Conservation (phyloP, 768 basidiomycete genomes). For the Macrocybe gigantea region DNA sequence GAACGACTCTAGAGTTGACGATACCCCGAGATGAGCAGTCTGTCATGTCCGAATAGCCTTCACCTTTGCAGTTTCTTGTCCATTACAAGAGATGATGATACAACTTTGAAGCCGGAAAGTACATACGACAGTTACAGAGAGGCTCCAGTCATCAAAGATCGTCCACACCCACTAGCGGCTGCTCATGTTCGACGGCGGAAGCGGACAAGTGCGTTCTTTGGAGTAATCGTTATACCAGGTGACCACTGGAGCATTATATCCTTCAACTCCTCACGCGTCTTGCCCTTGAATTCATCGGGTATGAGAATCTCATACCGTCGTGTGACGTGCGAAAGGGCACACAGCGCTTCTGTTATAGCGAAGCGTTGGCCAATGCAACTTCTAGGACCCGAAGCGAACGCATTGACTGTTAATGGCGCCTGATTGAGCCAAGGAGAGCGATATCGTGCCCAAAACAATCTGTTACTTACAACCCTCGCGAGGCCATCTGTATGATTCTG, state of each 20-base stretch:
- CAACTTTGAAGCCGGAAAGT: no score
- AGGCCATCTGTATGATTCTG: slow-evolving; percentile 43
- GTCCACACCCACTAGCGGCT: background rate
- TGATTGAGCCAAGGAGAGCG: background rate
- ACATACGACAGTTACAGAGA: no score
- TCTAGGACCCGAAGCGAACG: slow-evolving; percentile 40
- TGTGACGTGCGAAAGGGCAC: slow-evolving; percentile 37
- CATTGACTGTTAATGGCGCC: slow-evolving; percentile 24
- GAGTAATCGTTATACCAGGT: slow-evolving; percentile 28
- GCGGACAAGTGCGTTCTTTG: slow-evolving; percentile 20
- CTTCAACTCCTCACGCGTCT: slow-evolving; percentile 26
- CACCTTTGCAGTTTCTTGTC: no score
- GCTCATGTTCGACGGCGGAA: slow-evolving; percentile 6
- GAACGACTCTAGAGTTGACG: no score
- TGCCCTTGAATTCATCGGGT: slow-evolving; percentile 25
- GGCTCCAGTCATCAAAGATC: no score
- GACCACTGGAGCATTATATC: slow-evolving; percentile 28
- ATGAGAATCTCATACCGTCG: slow-evolving; percentile 34
- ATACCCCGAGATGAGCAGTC: no score
- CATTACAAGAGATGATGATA: no score
- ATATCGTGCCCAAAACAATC: background rate
- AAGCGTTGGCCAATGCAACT: slow-evolving; percentile 47
- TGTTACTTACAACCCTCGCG: slow-evolving; percentile 38
- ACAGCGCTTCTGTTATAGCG: slow-evolving; percentile 33
- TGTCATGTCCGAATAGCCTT: no score